Conservation (phyloP, 257 asterid genomes). For the Solanum etuberosum region DNA sequence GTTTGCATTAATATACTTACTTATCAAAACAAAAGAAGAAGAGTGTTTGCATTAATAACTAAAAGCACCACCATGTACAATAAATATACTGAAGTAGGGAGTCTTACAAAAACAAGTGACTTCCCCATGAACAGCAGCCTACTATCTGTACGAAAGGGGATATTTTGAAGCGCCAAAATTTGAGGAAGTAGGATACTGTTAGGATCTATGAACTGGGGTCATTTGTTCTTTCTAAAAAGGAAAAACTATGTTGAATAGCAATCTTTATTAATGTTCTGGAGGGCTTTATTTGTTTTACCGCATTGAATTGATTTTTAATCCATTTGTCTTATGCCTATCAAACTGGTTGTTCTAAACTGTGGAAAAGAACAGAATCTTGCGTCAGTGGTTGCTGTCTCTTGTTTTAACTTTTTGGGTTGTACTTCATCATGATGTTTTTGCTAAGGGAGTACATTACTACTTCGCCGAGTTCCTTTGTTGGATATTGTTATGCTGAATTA, state of each 20-base stretch:
- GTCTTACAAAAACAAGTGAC: not conserved
- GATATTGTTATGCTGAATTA: not conserved
- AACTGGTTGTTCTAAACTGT: not conserved
- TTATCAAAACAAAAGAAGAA: not conserved
- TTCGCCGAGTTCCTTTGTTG: not conserved
- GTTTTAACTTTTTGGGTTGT: not conserved
- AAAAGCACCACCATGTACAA: not conserved
- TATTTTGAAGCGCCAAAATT: not conserved
- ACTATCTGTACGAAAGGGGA: not conserved
- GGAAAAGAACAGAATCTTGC: not conserved
- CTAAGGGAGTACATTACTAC: not conserved
- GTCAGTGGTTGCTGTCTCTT: not conserved
- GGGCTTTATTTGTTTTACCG: not conserved
- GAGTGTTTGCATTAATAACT: not conserved
- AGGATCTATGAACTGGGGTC: not conserved
- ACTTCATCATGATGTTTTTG: not conserved
- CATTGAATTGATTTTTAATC: not conserved
- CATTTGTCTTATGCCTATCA: not conserved
- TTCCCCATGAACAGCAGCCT: not conserved
- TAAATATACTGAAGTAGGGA: not conserved
- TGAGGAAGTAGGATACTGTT: not conserved
- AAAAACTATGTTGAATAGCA: not conserved
- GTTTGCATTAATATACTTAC: not conserved
- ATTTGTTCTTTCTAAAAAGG: not conserved
- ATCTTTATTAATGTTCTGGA: not conserved